These are phyloP conservation scores for Coemansia sp. DNA, from an alignment of 192 early-diverging fungal genomes.

Conservation along the genomic window DNA sequence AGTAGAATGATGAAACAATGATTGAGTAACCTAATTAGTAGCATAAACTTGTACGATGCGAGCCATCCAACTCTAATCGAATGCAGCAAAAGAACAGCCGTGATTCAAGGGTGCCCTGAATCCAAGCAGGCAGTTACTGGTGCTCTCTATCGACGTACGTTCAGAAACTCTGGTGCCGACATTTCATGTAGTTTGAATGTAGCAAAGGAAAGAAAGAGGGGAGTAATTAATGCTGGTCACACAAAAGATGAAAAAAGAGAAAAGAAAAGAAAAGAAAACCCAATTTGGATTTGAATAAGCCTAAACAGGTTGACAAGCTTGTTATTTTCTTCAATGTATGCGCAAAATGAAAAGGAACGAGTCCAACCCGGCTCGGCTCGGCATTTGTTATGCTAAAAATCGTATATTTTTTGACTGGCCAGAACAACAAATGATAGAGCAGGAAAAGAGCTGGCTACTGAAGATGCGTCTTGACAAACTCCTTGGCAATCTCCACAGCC, in stretches of 20 bases:
- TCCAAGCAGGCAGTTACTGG: not conserved
- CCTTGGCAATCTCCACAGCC: constrained; percentile 71
- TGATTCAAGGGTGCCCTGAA: not conserved
- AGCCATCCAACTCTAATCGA: too few relatives aligned
- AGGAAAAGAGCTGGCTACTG: not conserved
- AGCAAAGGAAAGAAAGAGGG: not conserved
- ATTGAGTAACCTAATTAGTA: not conserved
- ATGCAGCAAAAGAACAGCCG: not conserved
- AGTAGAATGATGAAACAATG: not conserved
- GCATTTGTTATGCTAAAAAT: not conserved
- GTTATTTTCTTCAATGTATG: not conserved
- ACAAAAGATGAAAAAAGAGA: not conserved
- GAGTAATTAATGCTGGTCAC: not conserved
- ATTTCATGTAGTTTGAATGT: not conserved
- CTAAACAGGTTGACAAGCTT: not conserved
- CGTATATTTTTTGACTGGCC: not conserved
- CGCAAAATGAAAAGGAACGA: not conserved
- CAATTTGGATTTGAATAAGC: not conserved
- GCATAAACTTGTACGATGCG: too few relatives aligned
- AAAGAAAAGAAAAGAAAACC: not conserved
- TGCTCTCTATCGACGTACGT: not conserved
- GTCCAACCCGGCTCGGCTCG: not conserved
- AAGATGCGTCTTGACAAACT: constrained; percentile 65
- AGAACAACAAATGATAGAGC: not conserved
- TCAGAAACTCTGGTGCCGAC: not conserved